A percentile compares a stretch with the other conserved stretches of the same genome.
Conservation (phyloP, 2,329 filamentous ascomycete species). For the Pseudogymnoascus sp. region DNA sequence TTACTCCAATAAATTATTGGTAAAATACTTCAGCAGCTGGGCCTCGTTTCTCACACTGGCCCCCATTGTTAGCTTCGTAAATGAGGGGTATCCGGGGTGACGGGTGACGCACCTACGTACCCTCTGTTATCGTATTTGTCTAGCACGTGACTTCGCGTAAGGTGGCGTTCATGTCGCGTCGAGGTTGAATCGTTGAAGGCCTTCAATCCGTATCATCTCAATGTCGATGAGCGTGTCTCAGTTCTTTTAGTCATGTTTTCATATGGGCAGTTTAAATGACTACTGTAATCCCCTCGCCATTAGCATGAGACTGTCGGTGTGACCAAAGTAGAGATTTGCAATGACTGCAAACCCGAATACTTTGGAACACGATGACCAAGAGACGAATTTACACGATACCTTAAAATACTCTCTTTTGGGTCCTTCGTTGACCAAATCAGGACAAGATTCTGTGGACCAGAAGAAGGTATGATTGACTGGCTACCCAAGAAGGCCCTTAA, state of each 20-base stretch:
- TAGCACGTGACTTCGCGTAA: neutral
- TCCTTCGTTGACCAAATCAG: slow-evolving; percentile 86
- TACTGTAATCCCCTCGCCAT: neutral
- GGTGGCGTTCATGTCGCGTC: neutral
- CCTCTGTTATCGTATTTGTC: too few species aligned
- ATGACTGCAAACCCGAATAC: neutral
- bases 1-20: neutral
- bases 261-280: neutral
- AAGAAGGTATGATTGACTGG: slow-evolving; percentile 50
- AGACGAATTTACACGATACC: slow-evolving; percentile 43
- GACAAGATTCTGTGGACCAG: slow-evolving; percentile 90
- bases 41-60: neutral
- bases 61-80: neutral
- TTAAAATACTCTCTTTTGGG: slow-evolving; percentile 87
- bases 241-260: neutral
- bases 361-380: slow-evolving; percentile 5
- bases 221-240: neutral
- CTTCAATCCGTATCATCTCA: neutral
- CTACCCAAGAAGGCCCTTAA: neutral
- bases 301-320: neutral
- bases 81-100: slow-evolving; percentile 5
- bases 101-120: neutral
- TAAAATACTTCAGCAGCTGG: neutral
- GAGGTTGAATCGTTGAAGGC: neutral
- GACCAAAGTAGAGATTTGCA: slow-evolving; percentile 2